phyloP scores from a whole-genome alignment of 129 eudicot genomes.

The Helianthus annuus region DNA sequence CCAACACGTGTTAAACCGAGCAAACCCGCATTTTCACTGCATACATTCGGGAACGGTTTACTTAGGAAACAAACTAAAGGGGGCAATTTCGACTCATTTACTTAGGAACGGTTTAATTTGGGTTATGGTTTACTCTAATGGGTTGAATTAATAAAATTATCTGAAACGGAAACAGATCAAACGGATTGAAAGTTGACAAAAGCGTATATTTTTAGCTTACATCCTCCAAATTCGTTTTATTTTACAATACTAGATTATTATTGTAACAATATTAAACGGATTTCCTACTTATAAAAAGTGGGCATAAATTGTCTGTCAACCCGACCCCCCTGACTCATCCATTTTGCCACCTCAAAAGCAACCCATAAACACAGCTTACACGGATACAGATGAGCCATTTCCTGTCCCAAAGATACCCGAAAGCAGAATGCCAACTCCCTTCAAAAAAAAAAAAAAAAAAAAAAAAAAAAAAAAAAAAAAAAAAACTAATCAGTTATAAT shows the following conservation, averaged over 20 bases:
- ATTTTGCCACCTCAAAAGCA: neutral
- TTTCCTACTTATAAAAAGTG: neutral
- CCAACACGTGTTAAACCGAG: constrained; percentile 93
- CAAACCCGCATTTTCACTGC: constrained; percentile 96
- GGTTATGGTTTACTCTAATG: neutral
- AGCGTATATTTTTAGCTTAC: neutral
- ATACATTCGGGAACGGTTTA: neutral
- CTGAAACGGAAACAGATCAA: neutral
- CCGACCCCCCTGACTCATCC: neutral
- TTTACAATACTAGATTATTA: neutral
- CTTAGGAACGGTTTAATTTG: neutral
- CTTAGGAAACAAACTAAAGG: neutral
- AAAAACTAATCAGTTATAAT: neutral
- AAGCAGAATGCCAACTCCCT: constrained; percentile 91
- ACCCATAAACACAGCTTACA: constrained; percentile 53
- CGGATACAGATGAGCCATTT: constrained; percentile 83
- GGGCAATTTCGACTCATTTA: neutral
- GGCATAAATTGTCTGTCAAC: neutral
- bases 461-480: neutral
- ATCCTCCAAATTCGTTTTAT: neutral
- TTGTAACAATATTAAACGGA: neutral
- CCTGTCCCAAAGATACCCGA: constrained; percentile 97
- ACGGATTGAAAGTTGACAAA: neutral
- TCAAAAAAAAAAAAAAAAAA: neutral
- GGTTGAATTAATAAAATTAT: neutral